Percentiles rank a stretch among this genome's conserved stretches.
phyloP scores from a whole-genome alignment of 2,329 filamentous ascomycete species.

The Seiridium cupressi region DNA sequence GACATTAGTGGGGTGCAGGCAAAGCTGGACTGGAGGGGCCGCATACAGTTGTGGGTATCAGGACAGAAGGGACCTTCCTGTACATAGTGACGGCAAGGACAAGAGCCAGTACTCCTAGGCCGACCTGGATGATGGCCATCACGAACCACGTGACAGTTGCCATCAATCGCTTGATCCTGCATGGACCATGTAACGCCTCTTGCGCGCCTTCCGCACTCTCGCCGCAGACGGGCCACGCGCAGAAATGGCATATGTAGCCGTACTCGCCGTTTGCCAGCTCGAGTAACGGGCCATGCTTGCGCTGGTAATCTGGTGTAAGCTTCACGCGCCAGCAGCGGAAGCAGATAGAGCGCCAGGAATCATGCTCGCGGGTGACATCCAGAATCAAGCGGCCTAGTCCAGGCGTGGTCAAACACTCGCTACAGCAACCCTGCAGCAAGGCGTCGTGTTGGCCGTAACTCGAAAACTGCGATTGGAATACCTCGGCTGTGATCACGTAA shows the following conservation, averaged over 20 bases:
- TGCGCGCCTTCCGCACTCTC: conserved; percentile 15
- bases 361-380: conserved; percentile 15
- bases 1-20: not conserved
- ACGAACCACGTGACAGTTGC: conserved; percentile 23
- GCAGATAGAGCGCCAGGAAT: conserved; percentile 26
- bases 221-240: conserved; percentile 27
- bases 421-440: conserved; percentile 21
- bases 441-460: conserved; percentile 14
- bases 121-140: conserved; percentile 29
- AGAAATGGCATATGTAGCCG: conserved; percentile 29
- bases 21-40: not conserved
- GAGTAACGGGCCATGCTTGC: conserved; percentile 27
- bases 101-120: conserved; percentile 25
- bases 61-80: conserved; percentile 17
- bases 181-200: conserved; percentile 22
- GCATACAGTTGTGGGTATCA: conserved; percentile 26
- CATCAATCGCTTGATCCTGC: conserved; percentile 20
- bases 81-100: conserved; percentile 26
- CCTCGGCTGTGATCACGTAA: conserved; percentile 23
- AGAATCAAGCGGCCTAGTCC: conserved; percentile 24
- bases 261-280: conserved; percentile 23
- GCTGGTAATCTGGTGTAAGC: conserved; percentile 20
- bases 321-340: conserved; percentile 26
- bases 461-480: conserved; percentile 21
- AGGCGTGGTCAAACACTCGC: conserved; percentile 23